Evolutionary conservation across 2,329 filamentous ascomycete genomes (phyloP), one percentile per base, ranked within the genome.

Genomic region (Nigrospora oryzae): DNA sequence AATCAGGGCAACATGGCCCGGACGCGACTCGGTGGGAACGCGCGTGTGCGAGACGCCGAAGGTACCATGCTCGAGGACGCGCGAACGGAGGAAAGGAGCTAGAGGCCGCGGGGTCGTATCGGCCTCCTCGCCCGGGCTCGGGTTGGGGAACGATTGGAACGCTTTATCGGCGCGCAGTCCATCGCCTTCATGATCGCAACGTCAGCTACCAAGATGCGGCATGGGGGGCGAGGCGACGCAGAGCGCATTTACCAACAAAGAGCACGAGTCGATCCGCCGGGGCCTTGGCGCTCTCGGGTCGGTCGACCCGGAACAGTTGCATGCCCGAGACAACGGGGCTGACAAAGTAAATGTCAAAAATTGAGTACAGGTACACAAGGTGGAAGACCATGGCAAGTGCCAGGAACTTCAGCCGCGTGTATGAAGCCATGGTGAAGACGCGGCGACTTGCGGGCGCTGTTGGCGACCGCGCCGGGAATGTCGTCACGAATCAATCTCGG

Each of bases 331-430:
- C 93, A 55, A 98, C 93, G 17, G 93, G 93, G 63, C 89, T 96
- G 61, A 96, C 89, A 62, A 98, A 98, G 68, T 98, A 97, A 52
- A 97, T 93, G 65, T 96, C 90, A 68, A 98, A 98, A 59, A 97
- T 97, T 48, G 89, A 95, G 62, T 84, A 86, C 46, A 95, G 84
- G 65, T 98, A 98, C 52, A 95, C 79, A 44, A 97, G 65, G 67
- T 98, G 94, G 63, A 98, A 98, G 49, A 91, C 70, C 61, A 96
- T 78, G 56, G 93, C 93, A 61, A 95, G 79, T 62, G 84, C 83
- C 64, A 97, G 69, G 63, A 98, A 97, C 61, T 83, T 84, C 60
- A 86, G 79, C 61, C 90, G 88, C 55, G 68, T 69, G 53, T 74
- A 67, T 48, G 69, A 62, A 50, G 74, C 74, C 79, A 83, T 83